These are phyloP conservation scores for Pleurotus eryngii DNA, from an alignment of 768 basidiomycete genomes.

Conservation along the genomic window DNA sequence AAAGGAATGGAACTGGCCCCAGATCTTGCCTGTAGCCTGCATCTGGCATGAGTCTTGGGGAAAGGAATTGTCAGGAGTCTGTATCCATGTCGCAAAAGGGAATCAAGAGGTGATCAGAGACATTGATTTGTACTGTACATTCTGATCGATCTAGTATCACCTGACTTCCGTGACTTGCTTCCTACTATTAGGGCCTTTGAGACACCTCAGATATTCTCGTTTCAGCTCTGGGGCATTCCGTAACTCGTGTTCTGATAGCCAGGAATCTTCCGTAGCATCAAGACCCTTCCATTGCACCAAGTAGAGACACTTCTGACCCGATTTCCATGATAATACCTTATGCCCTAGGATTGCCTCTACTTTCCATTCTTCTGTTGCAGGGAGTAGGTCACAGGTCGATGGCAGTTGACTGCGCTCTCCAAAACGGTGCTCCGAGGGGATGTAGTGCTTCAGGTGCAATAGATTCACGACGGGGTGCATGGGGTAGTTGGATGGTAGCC, in stretches of 20 bases:
- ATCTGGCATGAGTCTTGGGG: not conserved
- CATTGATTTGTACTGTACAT: too few species aligned
- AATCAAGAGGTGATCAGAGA: too few species aligned
- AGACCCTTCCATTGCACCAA: conserved; percentile 1
- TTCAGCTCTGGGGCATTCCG: not conserved
- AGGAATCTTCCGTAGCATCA: not conserved
- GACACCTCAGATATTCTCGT: not conserved
- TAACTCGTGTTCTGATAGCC: not conserved
- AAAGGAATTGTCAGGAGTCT: not conserved
- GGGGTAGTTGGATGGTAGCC: not conserved
- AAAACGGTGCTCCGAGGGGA: too few species aligned
- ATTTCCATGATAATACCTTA: not conserved
- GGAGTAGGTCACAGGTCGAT: not conserved
- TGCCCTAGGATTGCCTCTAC: not conserved
- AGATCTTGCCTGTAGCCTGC: not conserved
- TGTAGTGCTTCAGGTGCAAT: too few species aligned
- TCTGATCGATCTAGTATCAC: too few species aligned
- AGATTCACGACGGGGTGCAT: too few species aligned
- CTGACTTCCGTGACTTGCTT: too few species aligned
- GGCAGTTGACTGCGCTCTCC: not conserved
- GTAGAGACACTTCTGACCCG: not conserved
- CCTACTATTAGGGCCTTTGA: not conserved
- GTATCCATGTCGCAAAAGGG: not conserved
- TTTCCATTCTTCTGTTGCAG: not conserved
- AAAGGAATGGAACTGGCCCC: not conserved